Base-by-base conservation (phyloP, 768 basidiomycete genomes). In the Flagelloscypha sp. region DNA sequence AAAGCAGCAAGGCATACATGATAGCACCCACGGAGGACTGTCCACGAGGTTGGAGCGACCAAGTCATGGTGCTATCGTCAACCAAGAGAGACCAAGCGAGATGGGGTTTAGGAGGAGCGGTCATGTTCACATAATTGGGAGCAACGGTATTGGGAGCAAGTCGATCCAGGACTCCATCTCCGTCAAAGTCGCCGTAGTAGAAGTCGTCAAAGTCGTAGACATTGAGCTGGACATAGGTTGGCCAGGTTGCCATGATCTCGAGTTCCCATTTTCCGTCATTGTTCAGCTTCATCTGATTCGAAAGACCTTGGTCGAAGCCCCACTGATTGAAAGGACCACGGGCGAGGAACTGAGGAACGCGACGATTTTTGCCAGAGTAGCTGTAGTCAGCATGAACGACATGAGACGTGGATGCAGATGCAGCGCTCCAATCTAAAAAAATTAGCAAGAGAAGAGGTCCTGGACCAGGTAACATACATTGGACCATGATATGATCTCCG, bases 241-340 rank as follows among this genome's bases (percentile, higher is more conserved):
- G 92, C 92, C 92, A 95, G 8, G 72, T 62, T 21, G 85, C 74
- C 81, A 89, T 90, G 52, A 94, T 79, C 56, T 89, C 82, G 30
- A 92, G 68, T 43, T 86, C 78, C 88, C 90, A 94, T 33, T 66
- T 64, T 33, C 79, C 72, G 30, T 86, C 70, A 6, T 61, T 57
- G 31, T 69, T 69, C 38, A 76, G 74, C 19, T 56, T 59, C 82
- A 94, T 87, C 43, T 70, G 47, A 25, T 84, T 71, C 1, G 73
- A 45, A 27, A 89, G 72, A 48, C 92, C 92, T 38, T 76, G 65
- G 61, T 95, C 92, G 53, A 77, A 90, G 37, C 92, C 92, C 88
- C 89, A 95, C 23, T 71, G 59, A 50, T 95, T 95, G 72, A 87
- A 95, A 0, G 80, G 77, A 31, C 92, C 92, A 47, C 92, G 82